These are phyloP conservation scores for Sporothrix variecibatus DNA, from an alignment of 2,329 filamentous ascomycete species.

Conservation along the genomic window DNA sequence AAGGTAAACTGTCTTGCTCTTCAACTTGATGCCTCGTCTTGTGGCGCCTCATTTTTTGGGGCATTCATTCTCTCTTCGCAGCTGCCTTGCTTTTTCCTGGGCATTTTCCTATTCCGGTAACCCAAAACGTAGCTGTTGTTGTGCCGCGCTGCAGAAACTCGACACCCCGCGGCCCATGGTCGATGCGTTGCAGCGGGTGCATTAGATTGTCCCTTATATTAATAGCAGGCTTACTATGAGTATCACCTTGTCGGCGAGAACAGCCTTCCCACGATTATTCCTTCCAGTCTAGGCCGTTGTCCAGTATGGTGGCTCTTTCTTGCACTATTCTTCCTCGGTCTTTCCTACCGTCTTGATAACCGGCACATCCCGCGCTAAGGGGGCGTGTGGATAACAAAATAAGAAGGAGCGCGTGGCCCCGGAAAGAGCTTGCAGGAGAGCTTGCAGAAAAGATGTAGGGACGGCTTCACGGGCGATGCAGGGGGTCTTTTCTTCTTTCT, in stretches of 20 bases:
- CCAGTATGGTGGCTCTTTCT: not conserved
- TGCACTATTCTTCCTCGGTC: not conserved
- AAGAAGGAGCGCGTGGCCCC: conserved; percentile 2
- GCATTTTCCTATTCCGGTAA: not conserved
- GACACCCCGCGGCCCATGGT: not conserved
- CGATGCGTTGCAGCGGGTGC: conserved; percentile 13
- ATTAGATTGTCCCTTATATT: not conserved
- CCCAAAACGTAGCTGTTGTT: not conserved
- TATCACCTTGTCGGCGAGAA: not conserved
- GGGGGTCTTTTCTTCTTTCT: not conserved
- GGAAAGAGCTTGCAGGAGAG: conserved; percentile 11
- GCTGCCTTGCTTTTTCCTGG: not conserved
- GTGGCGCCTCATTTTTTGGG: not conserved
- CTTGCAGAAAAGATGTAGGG: not conserved
- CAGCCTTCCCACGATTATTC: not conserved
- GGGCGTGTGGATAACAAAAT: not conserved
- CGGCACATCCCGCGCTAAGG: not conserved
- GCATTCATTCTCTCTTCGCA: not conserved
- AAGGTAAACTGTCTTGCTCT: not conserved
- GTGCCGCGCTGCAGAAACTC: not conserved
- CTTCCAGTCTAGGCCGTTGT: not conserved
- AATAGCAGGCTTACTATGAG: not conserved
- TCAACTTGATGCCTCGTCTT: not conserved
- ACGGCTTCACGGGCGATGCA: conserved; percentile 15
- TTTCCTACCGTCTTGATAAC: not conserved